These are phyloP conservation scores for Ceriops zippeliana DNA, from an alignment of 345 rosid genomes.

Conservation along the genomic window DNA sequence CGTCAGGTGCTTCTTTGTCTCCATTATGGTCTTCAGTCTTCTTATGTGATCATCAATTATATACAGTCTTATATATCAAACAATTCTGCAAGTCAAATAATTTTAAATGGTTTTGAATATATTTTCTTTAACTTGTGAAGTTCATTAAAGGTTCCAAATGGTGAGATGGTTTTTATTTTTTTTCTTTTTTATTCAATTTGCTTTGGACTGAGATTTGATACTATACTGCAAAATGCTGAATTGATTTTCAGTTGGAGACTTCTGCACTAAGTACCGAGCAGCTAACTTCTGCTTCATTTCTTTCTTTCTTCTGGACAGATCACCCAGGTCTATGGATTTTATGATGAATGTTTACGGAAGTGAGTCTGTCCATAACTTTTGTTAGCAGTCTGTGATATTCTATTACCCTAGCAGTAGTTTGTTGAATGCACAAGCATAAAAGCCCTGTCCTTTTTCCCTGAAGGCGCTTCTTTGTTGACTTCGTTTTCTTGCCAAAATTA, in stretches of 20 bases:
- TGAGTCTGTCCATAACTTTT: constrained; percentile 38
- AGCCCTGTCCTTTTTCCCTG: no score
- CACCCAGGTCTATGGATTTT: constrained; percentile 98
- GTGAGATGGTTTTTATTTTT: no score
- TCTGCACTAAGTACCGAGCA: not conserved
- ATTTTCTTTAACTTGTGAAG: not conserved
- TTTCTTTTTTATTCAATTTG: not conserved
- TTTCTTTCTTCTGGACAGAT: constrained; percentile 52
- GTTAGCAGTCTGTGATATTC: not conserved
- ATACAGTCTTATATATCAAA: not conserved
- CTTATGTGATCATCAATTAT: not conserved
- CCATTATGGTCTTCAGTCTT: not conserved
- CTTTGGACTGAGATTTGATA: not conserved
- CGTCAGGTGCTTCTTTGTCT: constrained; percentile 65
- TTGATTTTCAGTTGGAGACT: not conserved
- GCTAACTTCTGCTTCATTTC: constrained; percentile 14
- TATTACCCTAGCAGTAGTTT: not conserved
- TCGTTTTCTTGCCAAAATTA: no score
- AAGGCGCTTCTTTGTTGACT: no score
- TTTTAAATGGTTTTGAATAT: not conserved
- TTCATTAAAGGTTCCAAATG: not conserved
- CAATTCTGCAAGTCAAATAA: not conserved
- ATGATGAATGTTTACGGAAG: constrained; percentile 98
- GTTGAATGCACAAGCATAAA: not conserved
- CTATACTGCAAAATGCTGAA: not conserved